phyloP scores from a whole-genome alignment of 2,329 filamentous ascomycete species.

The Verticillium nubilum region DNA sequence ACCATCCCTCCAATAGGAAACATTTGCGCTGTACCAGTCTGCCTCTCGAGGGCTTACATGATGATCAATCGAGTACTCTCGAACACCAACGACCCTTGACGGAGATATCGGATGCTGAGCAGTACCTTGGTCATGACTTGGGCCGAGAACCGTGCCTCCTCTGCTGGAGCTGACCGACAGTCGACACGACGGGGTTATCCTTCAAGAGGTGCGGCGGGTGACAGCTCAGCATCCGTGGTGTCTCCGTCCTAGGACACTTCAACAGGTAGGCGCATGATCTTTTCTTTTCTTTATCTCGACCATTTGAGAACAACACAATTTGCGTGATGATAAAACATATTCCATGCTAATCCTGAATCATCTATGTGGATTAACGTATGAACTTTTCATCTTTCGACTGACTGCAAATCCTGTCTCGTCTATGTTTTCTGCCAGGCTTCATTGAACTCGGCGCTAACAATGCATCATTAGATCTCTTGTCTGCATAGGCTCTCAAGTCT shows the following conservation, averaged over 20 bases:
- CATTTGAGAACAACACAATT: constrained; percentile 10
- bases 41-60: constrained; percentile 19
- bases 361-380: constrained; percentile 61
- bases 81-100: constrained; percentile 38
- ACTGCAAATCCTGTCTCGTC: constrained; percentile 29
- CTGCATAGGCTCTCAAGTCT: constrained; percentile 4
- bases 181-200: not conserved
- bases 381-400: constrained; percentile 87
- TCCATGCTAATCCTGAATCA: constrained; percentile 75
- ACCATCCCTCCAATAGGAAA: not conserved
- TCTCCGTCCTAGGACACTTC: not conserved
- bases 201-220: not conserved
- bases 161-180: not conserved
- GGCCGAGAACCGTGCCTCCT: not conserved
- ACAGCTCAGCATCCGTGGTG: not conserved
- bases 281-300: constrained; percentile 7
- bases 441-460: constrained; percentile 7
- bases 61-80: constrained; percentile 39
- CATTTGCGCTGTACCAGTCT: not conserved
- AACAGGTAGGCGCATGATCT: constrained; percentile 19
- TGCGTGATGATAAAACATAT: constrained; percentile 63
- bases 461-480: not conserved
- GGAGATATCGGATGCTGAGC: constrained; percentile 27
- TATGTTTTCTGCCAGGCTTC: not conserved
- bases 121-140: not conserved